A percentile compares a stretch with the other conserved stretches of the same genome.
Conservation (phyloP, 2,329 filamentous ascomycete species). For the Bipolaris bicolor region DNA sequence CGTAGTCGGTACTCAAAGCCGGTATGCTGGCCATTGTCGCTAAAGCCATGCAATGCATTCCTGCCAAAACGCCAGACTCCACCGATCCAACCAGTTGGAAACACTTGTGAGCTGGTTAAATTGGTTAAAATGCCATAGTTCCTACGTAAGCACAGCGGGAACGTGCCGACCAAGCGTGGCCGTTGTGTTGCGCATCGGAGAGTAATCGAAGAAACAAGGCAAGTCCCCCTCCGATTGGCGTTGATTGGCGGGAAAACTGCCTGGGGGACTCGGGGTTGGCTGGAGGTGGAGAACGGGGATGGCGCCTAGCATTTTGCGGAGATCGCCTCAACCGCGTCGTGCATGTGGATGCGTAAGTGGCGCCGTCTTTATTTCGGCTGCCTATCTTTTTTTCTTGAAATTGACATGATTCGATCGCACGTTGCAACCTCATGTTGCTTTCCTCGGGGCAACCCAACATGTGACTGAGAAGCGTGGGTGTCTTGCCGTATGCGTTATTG, state of each 20-base stretch:
- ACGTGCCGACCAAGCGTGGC: constrained; percentile 4
- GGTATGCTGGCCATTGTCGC: background rate
- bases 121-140: constrained; percentile 11
- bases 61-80: constrained; percentile 17
- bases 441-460: constrained; percentile 4
- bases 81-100: constrained; percentile 5
- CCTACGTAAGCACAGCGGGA: constrained; percentile 7
- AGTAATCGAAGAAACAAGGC: constrained; percentile 2
- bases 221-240: background rate
- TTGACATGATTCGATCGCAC: constrained; percentile 37
- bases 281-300: constrained; percentile 10
- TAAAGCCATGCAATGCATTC: constrained; percentile 2
- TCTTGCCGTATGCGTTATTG: constrained; percentile 4
- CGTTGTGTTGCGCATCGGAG: constrained; percentile 10
- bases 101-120: constrained; percentile 11
- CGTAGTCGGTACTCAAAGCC: background rate
- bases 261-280: constrained; percentile 10
- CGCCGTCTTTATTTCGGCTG: constrained; percentile 9
- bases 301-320: constrained; percentile 15
- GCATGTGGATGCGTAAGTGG: constrained; percentile 18
- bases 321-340: constrained; percentile 20
- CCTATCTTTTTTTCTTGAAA: constrained; percentile 3
- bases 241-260: constrained; percentile 22
- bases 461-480: constrained; percentile 2
- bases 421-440: background rate